Evolutionary conservation across 306 rosid species (phyloP), one percentile per base, ranked within the genome.

Genomic region (Sophora flavescens): DNA sequence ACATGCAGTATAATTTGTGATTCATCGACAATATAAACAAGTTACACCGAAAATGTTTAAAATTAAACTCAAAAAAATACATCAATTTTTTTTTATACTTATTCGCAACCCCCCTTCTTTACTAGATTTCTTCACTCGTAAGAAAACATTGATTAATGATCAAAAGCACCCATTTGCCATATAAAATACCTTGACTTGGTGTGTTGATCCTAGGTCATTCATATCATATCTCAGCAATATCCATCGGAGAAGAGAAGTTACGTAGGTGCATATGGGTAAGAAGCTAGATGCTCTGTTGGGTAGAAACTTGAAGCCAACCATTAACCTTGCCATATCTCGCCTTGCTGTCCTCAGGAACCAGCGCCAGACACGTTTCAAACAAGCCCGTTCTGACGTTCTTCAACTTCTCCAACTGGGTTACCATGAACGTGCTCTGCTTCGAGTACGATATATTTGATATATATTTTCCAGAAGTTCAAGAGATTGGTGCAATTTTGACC

Each of bases 391-490:
- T 22, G 98, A 91, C 42, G 93, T 86, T 6, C 70, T 90, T 58
- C 86, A 91, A 86, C 93, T 94, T 61, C 94, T 94, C 15, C 88
- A 88, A 66, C 91, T 78, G 1, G 93, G 88, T 50, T 84, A 81
- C 63, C 98, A 90, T 50, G 89, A 94, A 11, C 86, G 96, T n/a
- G 97, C 97, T 52, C 84, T 90, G 38, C 85, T 91, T 84, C 86
- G 98, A 4, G 97, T 91, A 86, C 79, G 83, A 53, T 36, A 33
- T 12, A 7, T 28, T 44, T 10, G 11, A 44, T 0, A 10, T 44
- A 63, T 6, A 95, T 70, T 95, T 95, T 44, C 98, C 97, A 0
- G 98, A 95, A 86, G 93, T 91, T 69, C 90, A 81, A 48, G 89
- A 94, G 87, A 95, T 92, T 80, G 93, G 98, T 3, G 30, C 75